Conservation (phyloP, 176 grass and related monocot genomes). For the Cenchrus americanus region DNA sequence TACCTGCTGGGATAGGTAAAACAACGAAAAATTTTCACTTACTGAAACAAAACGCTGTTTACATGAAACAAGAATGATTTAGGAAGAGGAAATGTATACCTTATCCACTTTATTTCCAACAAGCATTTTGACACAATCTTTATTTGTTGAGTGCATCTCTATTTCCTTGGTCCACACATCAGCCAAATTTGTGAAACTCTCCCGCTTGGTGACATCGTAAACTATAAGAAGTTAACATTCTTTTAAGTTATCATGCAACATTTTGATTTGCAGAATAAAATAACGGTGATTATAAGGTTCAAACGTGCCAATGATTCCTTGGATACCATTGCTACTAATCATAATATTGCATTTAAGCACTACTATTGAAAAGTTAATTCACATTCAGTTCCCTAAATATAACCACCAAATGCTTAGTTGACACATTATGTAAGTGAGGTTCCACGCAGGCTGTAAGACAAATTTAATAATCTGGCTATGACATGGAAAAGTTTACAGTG, state of each 20-base stretch:
- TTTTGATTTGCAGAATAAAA: background rate
- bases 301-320: background rate
- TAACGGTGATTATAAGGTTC: background rate
- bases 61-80: background rate
- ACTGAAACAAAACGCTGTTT: background rate
- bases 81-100: constrained; percentile 46
- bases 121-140: constrained; percentile 88
- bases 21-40: background rate
- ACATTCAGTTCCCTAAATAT: background rate
- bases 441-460: background rate
- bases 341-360: constrained; percentile 15
- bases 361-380: background rate
- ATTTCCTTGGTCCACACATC: constrained; percentile 97
- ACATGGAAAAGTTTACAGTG: background rate
- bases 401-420: background rate
- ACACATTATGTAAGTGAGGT: background rate
- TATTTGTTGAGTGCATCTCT: constrained; percentile 81
- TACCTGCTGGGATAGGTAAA: background rate
- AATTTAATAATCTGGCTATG: background rate
- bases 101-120: constrained; percentile 98
- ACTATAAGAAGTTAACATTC: constrained; percentile 66
- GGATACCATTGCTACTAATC: background rate
- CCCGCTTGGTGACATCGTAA: constrained; percentile 93
- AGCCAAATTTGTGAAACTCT: constrained; percentile 90
- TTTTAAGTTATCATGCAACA: constrained; percentile 15